Conservation (phyloP, 306 rosid species). For the Arachis hypogaea region DNA sequence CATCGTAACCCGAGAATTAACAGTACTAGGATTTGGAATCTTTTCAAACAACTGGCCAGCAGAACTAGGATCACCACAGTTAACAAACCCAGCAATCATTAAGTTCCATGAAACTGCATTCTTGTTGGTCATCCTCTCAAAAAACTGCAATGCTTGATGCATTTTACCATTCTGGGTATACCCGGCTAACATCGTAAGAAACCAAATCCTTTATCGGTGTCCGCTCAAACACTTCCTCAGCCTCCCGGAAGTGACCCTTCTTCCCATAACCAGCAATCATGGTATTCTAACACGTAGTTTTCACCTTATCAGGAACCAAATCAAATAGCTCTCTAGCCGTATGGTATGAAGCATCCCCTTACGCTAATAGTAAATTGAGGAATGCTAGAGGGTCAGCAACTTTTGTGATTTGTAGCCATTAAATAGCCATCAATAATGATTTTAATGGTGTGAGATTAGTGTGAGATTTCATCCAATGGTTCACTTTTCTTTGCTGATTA, state of each 20-base stretch:
- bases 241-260: conserved; percentile 64
- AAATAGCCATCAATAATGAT: too few relatives aligned
- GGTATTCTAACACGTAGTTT: conserved; percentile 75
- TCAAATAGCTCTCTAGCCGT: conserved; percentile 69
- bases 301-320: conserved; percentile 67
- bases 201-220: conserved; percentile 70
- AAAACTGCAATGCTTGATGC: conserved; percentile 57
- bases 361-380: conserved; percentile 35
- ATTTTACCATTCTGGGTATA: conserved; percentile 73
- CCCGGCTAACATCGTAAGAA: conserved; percentile 81
- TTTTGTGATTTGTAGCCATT: too few relatives aligned
- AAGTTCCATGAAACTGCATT: conserved; percentile 81
- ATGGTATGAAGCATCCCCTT: conserved; percentile 64
- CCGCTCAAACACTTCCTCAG: conserved; percentile 60
- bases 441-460: too few relatives aligned
- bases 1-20: conserved; percentile 70
- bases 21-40: conserved; percentile 60
- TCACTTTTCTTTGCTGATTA: too few relatives aligned
- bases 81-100: conserved; percentile 71
- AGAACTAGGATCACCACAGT: conserved; percentile 65
- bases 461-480: too few relatives aligned
- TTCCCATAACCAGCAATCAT: conserved; percentile 79
- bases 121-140: conserved; percentile 63
- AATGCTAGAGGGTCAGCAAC: too few relatives aligned
- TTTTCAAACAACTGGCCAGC: conserved; percentile 65